A percentile compares a stretch with the other conserved stretches of the same genome.
phyloP scores from a whole-genome alignment of 2,329 filamentous ascomycete genomes.

The Cordyceps javanica region DNA sequence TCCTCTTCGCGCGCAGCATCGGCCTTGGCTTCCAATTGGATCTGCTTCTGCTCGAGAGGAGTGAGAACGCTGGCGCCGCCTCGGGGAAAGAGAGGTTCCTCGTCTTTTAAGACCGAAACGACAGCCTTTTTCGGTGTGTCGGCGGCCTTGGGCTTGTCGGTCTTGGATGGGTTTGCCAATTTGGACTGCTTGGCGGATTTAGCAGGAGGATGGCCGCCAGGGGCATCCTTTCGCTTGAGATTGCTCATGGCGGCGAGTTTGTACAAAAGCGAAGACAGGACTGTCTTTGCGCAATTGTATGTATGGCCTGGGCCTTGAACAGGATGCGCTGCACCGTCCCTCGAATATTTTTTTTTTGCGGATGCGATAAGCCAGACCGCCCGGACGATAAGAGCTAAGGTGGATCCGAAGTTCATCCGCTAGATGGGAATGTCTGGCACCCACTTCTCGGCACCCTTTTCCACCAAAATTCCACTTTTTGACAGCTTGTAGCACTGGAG shows the following conservation, averaged over 20 bases:
- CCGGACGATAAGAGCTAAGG: slow-evolving; percentile 16
- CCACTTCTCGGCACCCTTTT: too few relatives aligned
- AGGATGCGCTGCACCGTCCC: not conserved
- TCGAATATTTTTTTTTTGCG: slow-evolving; percentile 28
- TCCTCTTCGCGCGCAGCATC: slow-evolving; percentile 88
- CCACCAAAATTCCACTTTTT: too few relatives aligned
- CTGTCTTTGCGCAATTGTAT: slow-evolving; percentile 14
- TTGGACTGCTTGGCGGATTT: slow-evolving; percentile 43
- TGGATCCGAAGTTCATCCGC: not conserved
- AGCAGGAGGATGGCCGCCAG: slow-evolving; percentile 41
- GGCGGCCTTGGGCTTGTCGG: slow-evolving; percentile 20
- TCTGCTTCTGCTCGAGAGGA: slow-evolving; percentile 92
- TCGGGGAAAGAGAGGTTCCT: slow-evolving; percentile 86
- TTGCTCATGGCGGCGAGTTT: slow-evolving; percentile 42
- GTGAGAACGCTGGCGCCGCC: slow-evolving; percentile 88
- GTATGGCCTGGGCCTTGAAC: not conserved
- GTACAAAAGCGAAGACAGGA: slow-evolving; percentile 16
- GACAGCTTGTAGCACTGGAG: too few relatives aligned
- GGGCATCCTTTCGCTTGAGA: slow-evolving; percentile 53
- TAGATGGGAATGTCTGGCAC: not conserved
- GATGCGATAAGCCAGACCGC: slow-evolving; percentile 21
- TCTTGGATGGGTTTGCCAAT: slow-evolving; percentile 43
- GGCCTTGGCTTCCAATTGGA: slow-evolving; percentile 84
- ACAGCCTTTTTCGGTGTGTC: slow-evolving; percentile 28
- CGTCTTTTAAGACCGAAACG: slow-evolving; percentile 56